These are phyloP conservation scores for Aspergillus coremiiformis DNA, from an alignment of 495 filamentous ascomycete genomes.

Conservation along the genomic window DNA sequence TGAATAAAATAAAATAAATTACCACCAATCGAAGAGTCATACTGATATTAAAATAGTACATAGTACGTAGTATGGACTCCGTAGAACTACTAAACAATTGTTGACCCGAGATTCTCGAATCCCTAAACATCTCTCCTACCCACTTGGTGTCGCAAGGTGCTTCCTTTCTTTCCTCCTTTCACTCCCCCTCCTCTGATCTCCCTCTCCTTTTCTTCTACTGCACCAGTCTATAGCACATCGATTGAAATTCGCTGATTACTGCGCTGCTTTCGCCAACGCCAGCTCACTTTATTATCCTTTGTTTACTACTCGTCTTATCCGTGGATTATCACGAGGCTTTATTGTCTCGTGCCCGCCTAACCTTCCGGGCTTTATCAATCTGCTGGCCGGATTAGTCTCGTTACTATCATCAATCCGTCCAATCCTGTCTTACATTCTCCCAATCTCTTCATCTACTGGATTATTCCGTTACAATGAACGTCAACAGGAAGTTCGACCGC, in stretches of 20 bases:
- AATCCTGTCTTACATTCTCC: slow-evolving; percentile 5
- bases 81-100: neutral
- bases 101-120: too few species aligned
- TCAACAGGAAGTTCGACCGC: slow-evolving; percentile 93
- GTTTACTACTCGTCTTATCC: neutral
- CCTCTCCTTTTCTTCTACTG: slow-evolving; percentile 1
- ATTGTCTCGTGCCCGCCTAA: neutral
- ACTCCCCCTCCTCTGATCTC: neutral
- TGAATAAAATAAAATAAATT: neutral
- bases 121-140: neutral
- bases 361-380: neutral
- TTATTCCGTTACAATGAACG: slow-evolving; percentile 57
- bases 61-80: neutral
- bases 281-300: neutral
- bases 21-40: neutral
- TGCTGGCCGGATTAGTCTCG: neutral
- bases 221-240: neutral
- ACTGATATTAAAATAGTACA: neutral
- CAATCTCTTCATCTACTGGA: neutral
- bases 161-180: slow-evolving; percentile 15
- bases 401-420: slow-evolving; percentile 3
- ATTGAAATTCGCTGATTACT: neutral
- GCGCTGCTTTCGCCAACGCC: neutral
- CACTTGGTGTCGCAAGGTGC: slow-evolving; percentile 4
- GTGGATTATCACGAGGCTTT: neutral